Conservation (phyloP, 106 monocot genomes). For the Dendrobium catenatum region DNA sequence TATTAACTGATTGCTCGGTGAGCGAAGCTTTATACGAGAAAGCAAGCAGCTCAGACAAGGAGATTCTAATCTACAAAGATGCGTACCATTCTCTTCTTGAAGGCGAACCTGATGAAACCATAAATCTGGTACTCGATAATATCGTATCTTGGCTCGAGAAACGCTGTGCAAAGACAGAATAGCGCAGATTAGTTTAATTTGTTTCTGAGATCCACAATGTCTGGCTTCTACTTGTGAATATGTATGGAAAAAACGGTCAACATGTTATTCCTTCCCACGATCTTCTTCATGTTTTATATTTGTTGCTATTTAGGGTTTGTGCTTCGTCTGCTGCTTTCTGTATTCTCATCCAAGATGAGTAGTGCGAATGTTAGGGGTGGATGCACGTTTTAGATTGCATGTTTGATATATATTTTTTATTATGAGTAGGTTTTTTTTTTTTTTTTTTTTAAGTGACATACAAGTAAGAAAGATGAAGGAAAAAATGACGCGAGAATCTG, state of each 20-base stretch:
- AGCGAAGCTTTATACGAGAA: constrained; percentile 82
- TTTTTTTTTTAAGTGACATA: no score
- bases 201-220: background rate
- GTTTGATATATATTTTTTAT: no score
- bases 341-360: no score
- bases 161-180: constrained; percentile 16
- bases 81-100: constrained; percentile 80
- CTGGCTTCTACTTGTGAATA: background rate
- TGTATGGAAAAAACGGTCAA: background rate
- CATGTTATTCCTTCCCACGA: background rate
- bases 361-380: no score
- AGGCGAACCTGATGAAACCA: constrained; percentile 82
- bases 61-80: constrained; percentile 55
- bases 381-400: no score
- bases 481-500: no score
- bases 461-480: no score
- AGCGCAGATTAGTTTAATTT: background rate
- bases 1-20: constrained; percentile 72
- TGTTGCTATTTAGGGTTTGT: background rate
- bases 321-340: no score
- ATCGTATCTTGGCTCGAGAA: constrained; percentile 66
- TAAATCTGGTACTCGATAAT: constrained; percentile 67
- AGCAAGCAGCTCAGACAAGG: constrained; percentile 71
- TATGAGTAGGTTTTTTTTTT: no score
- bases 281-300: background rate